A percentile compares a stretch with the other conserved stretches of the same genome.
Evolutionary conservation across 495 filamentous ascomycete genomes (phyloP).

Genomic region (Penicillium nucicola): DNA sequence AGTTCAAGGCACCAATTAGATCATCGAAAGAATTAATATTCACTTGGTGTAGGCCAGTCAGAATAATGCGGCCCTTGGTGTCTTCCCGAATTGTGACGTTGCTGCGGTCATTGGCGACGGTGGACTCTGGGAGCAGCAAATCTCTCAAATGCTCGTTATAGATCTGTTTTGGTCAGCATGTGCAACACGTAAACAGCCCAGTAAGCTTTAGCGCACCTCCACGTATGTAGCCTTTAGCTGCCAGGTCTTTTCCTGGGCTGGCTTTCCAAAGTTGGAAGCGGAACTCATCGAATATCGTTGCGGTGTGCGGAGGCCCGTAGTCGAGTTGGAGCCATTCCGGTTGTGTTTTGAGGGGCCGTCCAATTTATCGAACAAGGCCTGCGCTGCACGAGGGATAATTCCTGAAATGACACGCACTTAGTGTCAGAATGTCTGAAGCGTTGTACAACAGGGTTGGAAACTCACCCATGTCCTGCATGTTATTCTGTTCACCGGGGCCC

Average conservation of each 20-base stretch:
- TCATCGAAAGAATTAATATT: conserved; percentile 91
- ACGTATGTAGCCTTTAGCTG: conserved; percentile 94
- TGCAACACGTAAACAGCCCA: background rate
- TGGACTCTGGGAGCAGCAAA: conserved; percentile 76
- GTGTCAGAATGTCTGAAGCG: background rate
- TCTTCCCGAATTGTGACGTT: conserved; percentile 88
- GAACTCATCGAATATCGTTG: conserved; percentile 72
- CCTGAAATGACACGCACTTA: conserved; percentile 46
- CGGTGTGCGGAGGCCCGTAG: conserved; percentile 72
- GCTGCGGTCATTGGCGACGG: conserved; percentile 64
- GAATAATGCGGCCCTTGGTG: conserved; percentile 88
- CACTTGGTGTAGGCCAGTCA: conserved; percentile 86
- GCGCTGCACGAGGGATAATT: conserved; percentile 88
- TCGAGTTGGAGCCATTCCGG: conserved; percentile 57
- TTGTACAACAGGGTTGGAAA: background rate
- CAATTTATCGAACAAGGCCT: conserved; percentile 83
- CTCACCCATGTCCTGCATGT: conserved; percentile 74
- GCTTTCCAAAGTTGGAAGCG: conserved; percentile 49
- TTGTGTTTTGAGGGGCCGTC: conserved; percentile 50
- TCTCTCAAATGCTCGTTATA: conserved; percentile 97
- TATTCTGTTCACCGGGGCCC: conserved; percentile 76
- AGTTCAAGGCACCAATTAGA: conserved; percentile 80
- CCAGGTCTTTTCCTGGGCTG: conserved; percentile 73
- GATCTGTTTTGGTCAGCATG: conserved; percentile 52
- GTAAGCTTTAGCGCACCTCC: conserved; percentile 54